phyloP scores from a whole-genome alignment of 495 filamentous ascomycete genomes.

The Glutinoglossum americanum region DNA sequence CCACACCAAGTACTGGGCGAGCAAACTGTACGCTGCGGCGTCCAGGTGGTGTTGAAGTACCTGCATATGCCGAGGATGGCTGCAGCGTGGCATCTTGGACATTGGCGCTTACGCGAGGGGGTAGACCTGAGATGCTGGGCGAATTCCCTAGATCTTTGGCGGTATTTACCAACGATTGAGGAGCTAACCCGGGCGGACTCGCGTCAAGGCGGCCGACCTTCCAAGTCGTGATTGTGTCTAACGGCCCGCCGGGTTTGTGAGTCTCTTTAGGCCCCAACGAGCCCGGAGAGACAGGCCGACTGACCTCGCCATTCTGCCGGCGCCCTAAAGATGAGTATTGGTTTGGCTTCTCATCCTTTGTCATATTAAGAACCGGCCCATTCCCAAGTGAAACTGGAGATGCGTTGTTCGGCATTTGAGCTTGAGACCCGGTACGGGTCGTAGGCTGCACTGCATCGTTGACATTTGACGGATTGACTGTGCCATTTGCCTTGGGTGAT shows the following conservation, averaged over 20 bases:
- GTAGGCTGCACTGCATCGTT: background rate
- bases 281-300: background rate
- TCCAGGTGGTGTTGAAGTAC: constrained; percentile 15
- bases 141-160: background rate
- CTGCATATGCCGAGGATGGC: background rate
- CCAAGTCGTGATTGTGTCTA: background rate
- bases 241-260: background rate
- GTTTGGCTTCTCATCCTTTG: background rate
- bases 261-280: background rate
- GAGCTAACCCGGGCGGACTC: background rate
- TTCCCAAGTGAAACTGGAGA: background rate
- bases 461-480: background rate
- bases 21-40: constrained; percentile 22
- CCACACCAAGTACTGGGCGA: constrained; percentile 6
- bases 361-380: background rate
- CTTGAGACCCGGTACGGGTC: background rate
- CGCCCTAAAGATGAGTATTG: background rate
- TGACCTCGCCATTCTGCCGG: background rate
- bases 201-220: background rate
- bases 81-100: background rate
- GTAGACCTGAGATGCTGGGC: background rate
- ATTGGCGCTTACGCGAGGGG: background rate
- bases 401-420: background rate
- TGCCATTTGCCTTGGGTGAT: background rate
- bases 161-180: background rate